Conservation (phyloP, 805 yeast genomes). For the Starmerella floricola region DNA sequence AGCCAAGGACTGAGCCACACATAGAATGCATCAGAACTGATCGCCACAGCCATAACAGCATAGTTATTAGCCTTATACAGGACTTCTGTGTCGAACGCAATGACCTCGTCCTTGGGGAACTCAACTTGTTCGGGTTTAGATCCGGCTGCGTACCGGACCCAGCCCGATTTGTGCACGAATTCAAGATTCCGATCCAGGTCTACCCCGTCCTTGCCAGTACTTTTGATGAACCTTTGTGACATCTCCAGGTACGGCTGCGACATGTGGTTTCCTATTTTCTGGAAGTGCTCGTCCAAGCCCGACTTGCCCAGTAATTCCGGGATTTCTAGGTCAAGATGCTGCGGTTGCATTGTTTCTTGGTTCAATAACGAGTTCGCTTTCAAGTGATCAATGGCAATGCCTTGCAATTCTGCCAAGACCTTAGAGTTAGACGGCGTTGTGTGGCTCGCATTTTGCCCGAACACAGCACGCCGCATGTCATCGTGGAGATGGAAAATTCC, state of each 20-base stretch:
- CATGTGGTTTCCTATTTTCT: slow-evolving; percentile 44
- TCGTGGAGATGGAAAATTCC: slow-evolving; percentile 27
- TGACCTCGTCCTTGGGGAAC: slow-evolving; percentile 55
- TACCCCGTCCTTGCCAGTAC: slow-evolving; percentile 5
- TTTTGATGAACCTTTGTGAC: slow-evolving; percentile 35
- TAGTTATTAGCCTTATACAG: slow-evolving; percentile 61
- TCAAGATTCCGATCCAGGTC: not conserved
- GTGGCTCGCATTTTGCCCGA: slow-evolving; percentile 2
- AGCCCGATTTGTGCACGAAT: slow-evolving; percentile 44
- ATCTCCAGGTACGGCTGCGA: slow-evolving; percentile 48
- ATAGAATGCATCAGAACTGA: slow-evolving; percentile 72
- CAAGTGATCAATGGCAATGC: slow-evolving; percentile 17
- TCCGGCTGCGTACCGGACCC: slow-evolving; percentile 54
- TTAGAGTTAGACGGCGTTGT: not conserved
- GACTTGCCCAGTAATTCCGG: slow-evolving; percentile 61
- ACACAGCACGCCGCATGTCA: slow-evolving; percentile 14
- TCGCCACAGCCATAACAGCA: slow-evolving; percentile 73
- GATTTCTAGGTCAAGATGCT: slow-evolving; percentile 27
- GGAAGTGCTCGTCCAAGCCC: slow-evolving; percentile 73
- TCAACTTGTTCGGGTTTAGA: slow-evolving; percentile 44
- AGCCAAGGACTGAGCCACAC: slow-evolving; percentile 88
- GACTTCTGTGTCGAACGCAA: slow-evolving; percentile 85
- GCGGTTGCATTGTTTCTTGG: slow-evolving; percentile 18
- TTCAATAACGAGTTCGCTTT: slow-evolving; percentile 11
- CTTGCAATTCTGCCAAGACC: slow-evolving; percentile 1